These are phyloP conservation scores for Ophiostoma novo-ulmi DNA, from an alignment of 2,329 filamentous ascomycete species.

Conservation along the genomic window DNA sequence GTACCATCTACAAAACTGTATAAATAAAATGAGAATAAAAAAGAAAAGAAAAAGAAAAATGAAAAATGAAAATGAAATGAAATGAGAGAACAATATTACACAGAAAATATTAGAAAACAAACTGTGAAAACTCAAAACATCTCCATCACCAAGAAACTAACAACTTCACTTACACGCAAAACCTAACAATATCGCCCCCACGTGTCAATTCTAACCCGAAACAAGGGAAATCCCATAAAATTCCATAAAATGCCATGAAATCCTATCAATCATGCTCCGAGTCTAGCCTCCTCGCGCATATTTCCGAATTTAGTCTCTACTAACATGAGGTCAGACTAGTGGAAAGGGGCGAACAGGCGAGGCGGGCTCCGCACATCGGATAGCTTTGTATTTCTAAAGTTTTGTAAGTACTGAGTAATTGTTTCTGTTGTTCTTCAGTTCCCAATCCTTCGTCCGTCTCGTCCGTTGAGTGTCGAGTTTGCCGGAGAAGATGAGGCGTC, in stretches of 20 bases:
- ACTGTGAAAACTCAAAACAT: background rate
- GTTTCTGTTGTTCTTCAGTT: background rate
- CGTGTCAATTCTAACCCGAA: background rate
- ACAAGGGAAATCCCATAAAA: background rate
- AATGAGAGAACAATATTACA: background rate
- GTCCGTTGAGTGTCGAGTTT: background rate
- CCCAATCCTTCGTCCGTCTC: background rate
- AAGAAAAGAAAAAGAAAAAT: background rate
- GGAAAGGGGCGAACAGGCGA: background rate
- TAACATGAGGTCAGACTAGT: background rate
- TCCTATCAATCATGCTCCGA: conserved; percentile 2
- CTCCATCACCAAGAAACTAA: background rate
- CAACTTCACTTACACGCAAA: background rate
- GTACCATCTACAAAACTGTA: background rate
- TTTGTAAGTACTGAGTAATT: background rate
- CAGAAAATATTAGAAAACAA: too few relatives aligned
- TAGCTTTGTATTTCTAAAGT: background rate
- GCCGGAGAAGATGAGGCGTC: background rate
- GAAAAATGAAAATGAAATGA: background rate
- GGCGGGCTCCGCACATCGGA: conserved; percentile 1
- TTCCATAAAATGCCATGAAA: background rate
- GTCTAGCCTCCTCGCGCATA: background rate
- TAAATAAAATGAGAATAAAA: background rate
- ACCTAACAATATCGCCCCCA: background rate
- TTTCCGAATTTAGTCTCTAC: background rate